Conservation (phyloP, 2,329 filamentous ascomycete genomes). For the Neofusicoccum laricinum region DNA sequence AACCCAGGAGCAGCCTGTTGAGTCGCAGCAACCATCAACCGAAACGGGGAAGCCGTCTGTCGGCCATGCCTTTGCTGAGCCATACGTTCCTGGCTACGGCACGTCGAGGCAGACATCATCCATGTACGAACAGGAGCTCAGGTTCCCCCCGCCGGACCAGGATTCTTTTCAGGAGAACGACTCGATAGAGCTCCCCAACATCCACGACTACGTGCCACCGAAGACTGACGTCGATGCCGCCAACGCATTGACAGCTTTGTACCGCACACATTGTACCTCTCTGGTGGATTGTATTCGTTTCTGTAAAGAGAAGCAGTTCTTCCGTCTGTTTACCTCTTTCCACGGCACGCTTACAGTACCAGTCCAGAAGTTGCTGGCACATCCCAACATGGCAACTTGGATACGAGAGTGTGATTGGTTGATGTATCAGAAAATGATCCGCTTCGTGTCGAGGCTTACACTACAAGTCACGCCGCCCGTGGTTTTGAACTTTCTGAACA, state of each 20-base stretch:
- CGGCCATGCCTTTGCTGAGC: slow-evolving; percentile 46
- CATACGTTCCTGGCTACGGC: slow-evolving; percentile 42
- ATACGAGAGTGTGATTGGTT: slow-evolving; percentile 94
- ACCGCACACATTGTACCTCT: slow-evolving; percentile 91
- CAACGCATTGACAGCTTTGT: slow-evolving; percentile 80
- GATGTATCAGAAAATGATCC: slow-evolving; percentile 96
- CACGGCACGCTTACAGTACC: slow-evolving; percentile 95
- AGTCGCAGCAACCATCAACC: slow-evolving; percentile 27
- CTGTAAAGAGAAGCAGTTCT: slow-evolving; percentile 95
- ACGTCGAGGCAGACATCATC: slow-evolving; percentile 38
- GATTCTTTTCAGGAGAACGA: slow-evolving; percentile 62
- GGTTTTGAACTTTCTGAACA: slow-evolving; percentile 82
- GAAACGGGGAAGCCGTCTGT: slow-evolving; percentile 40
- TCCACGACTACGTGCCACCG: slow-evolving; percentile 73
- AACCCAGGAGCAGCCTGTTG: slow-evolving; percentile 24
- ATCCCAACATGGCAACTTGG: slow-evolving; percentile 81
- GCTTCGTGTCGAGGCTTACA: slow-evolving; percentile 82
- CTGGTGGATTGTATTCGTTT: slow-evolving; percentile 93
- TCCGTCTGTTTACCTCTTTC: slow-evolving; percentile 91
- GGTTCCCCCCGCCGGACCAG: slow-evolving; percentile 59
- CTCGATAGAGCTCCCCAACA: slow-evolving; percentile 76
- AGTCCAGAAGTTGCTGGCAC: slow-evolving; percentile 85
- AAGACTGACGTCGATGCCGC: slow-evolving; percentile 86
- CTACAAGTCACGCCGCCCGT: slow-evolving; percentile 86
- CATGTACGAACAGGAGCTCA: slow-evolving; percentile 62